A percentile compares a stretch with the other conserved stretches of the same genome.
Evolutionary conservation across 75 land plant species (phyloP).

Genomic region (Gnetum montanum): DNA sequence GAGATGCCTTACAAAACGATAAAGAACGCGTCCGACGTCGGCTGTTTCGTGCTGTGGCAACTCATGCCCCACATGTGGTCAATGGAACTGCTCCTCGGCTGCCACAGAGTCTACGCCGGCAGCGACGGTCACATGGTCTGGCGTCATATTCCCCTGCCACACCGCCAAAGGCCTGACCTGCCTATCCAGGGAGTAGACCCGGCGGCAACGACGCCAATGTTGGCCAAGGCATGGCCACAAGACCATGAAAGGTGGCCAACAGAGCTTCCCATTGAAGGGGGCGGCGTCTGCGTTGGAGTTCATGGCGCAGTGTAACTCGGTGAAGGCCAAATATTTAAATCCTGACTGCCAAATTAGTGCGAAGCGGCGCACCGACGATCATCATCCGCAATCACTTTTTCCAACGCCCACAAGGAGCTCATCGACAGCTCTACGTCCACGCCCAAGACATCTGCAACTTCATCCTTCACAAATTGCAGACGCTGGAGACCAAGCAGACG

Average conservation of each 20-base stretch:
- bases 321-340: constrained; percentile 72
- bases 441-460: constrained; percentile 59
- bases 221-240: too few relatives aligned
- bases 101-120: constrained; percentile 62
- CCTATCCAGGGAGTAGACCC: too few relatives aligned
- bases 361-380: constrained; percentile 77
- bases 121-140: constrained; percentile 70
- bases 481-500: constrained; percentile 88
- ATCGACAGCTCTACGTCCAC: constrained; percentile 63
- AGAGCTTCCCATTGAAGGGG: too few relatives aligned
- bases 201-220: too few relatives aligned
- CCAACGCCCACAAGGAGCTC: constrained; percentile 69
- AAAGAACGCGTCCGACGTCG: constrained; percentile 26
- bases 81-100: constrained; percentile 61
- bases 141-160: constrained; percentile 62
- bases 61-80: constrained; percentile 70
- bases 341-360: constrained; percentile 67
- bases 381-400: constrained; percentile 69
- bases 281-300: constrained; percentile 77
- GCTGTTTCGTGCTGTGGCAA: constrained; percentile 78
- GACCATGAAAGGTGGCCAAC: too few relatives aligned
- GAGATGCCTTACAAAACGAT: constrained; percentile 11
- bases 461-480: constrained; percentile 65
- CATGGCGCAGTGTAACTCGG: constrained; percentile 76
- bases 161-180: constrained; percentile 54